A percentile compares a stretch with the other conserved stretches of the same genome.
These are phyloP conservation scores for Stachybotrys chartarum DNA, from an alignment of 2,329 filamentous ascomycete genomes.

Conservation along the genomic window DNA sequence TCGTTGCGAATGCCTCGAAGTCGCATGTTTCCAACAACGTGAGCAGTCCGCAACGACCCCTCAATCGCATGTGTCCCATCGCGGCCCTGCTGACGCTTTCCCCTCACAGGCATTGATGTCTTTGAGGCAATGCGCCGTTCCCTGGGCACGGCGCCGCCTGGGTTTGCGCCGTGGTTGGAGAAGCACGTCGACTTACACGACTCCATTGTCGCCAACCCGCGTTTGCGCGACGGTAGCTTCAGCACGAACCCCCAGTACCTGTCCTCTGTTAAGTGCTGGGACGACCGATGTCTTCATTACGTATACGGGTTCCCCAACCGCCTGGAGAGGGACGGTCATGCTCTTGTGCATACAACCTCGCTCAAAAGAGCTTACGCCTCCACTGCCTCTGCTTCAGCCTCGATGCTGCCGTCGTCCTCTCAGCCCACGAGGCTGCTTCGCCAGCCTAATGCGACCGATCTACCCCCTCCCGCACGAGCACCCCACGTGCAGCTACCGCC, in stretches of 20 bases:
- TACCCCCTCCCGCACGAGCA: neutral
- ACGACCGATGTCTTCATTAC: constrained; percentile 49
- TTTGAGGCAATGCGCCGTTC: constrained; percentile 20
- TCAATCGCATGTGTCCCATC: too few relatives aligned
- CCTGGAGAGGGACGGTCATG: constrained; percentile 45
- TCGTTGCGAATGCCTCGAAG: constrained; percentile 51
- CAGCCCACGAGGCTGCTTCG: neutral
- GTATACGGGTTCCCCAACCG: constrained; percentile 48
- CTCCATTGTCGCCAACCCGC: constrained; percentile 32
- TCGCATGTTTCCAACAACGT: constrained; percentile 35
- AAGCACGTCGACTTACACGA: constrained; percentile 43
- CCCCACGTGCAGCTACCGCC: neutral
- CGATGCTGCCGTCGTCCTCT: neutral
- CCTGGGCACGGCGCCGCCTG: constrained; percentile 30
- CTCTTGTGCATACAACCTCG: constrained; percentile 33
- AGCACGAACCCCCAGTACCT: constrained; percentile 1
- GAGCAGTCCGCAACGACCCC: neutral
- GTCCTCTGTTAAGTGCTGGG: constrained; percentile 43
- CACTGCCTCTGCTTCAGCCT: neutral
- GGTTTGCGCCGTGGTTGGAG: constrained; percentile 45
- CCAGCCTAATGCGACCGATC: constrained; percentile 1
- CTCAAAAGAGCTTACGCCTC: constrained; percentile 25
- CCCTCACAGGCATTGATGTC: constrained; percentile 20
- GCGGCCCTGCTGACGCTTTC: neutral
- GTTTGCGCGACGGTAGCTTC: constrained; percentile 8